Conservation (phyloP, 208 protist species). For the Endotrypanum monterogeii region DNA sequence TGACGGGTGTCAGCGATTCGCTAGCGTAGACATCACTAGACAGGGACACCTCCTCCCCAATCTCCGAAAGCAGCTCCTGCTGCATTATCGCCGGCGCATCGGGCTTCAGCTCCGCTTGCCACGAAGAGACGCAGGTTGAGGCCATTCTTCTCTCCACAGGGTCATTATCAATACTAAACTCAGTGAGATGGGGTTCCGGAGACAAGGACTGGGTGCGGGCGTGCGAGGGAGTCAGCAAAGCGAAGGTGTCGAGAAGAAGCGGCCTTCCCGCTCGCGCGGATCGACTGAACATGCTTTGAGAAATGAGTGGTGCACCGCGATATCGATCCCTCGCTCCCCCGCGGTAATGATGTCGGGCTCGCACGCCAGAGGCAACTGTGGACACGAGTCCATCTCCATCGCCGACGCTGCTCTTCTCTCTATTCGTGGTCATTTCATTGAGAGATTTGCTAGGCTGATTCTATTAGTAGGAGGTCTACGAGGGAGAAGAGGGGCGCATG, state of each 20-base stretch:
- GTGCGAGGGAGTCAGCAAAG: neutral
- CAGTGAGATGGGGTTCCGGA: neutral
- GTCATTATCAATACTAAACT: neutral
- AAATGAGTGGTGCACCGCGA: constrained; percentile 7
- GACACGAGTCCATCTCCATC: neutral
- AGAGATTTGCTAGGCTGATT: neutral
- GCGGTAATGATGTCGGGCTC: neutral
- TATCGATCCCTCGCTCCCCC: constrained; percentile 5
- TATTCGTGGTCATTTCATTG: neutral
- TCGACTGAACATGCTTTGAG: constrained; percentile 1
- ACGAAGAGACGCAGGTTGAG: neutral
- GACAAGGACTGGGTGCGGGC: neutral
- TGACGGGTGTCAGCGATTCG: neutral
- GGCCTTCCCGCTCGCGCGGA: neutral
- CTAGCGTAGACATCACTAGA: neutral
- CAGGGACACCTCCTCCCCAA: neutral
- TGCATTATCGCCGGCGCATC: neutral
- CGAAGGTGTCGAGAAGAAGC: constrained; percentile 15
- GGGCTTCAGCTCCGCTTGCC: neutral
- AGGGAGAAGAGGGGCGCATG: neutral
- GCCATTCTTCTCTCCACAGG: no score
- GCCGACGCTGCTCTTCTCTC: neutral
- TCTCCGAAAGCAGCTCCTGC: neutral
- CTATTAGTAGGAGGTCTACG: neutral
- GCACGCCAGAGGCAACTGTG: neutral